Base-by-base conservation (phyloP, 73 alveolate species). In the Uronychia setigera region DNA sequence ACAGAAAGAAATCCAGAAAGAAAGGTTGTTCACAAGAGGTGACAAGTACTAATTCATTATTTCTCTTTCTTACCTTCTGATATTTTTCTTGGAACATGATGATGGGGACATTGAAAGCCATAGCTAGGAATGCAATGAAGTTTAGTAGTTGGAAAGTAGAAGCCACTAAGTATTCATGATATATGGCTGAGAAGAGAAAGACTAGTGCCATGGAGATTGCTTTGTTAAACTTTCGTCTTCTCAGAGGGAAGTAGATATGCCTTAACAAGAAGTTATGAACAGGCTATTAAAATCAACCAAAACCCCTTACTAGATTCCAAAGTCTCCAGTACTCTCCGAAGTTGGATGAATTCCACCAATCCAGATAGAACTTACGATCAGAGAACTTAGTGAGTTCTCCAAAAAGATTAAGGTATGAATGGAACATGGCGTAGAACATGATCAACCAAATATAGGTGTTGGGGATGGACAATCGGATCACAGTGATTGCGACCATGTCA, bases 251-350 rank as follows among this genome's bases (percentile, higher is more conserved):
- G 87, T 96, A 94, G 33, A 96, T 85, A 78, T 96, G 99, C 35
- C 99, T 86, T 26, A 95, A 82, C 58, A 94, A 84, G 94, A 94
- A 96, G 79, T 89, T 91, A 81, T 96, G 99, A 75, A 96, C 96
- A 31, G 99, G 99, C 35, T 46, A 46, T 11, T 5, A 11, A 46
- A 46, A 19, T 19, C n/a, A n/a, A n/a, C n/a, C n/a, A n/a, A 46
- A 46, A 46, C 19, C 19, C 67, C 67, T 46, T 46, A 46, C 67
- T 46, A 94, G 80, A 83, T 96, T 96, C 99, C 99, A 96, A 31
- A 85, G 87, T 78, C 96, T 87, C 92, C 93, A 91, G 88, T 80
- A 91, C 74, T 91, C 96, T 9, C 86, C 86, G 30, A 91, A 78
- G 26, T 87, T 81, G 13, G 88, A 82, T 0, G 97, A 86, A 81